These are phyloP conservation scores for Rugonectria rugulosa DNA, from an alignment of 2,329 filamentous ascomycete genomes.

Conservation along the genomic window DNA sequence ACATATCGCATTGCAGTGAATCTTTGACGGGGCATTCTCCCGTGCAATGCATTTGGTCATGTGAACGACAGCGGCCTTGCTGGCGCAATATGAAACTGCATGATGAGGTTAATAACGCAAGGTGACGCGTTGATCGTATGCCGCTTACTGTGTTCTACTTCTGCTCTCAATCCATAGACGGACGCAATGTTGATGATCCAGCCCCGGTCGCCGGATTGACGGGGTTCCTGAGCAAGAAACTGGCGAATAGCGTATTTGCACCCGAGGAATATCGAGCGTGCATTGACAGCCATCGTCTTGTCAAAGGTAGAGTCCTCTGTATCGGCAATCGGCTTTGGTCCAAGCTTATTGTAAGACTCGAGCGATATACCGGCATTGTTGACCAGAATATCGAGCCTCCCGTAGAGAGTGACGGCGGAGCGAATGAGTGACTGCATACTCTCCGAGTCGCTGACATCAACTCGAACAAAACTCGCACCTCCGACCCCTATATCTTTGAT, in stretches of 20 bases:
- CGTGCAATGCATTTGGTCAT: background rate
- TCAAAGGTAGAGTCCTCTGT: background rate
- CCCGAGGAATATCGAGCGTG: background rate
- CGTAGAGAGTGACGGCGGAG: background rate
- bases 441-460: background rate
- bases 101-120: too few species aligned
- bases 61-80: background rate
- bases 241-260: background rate
- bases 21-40: background rate
- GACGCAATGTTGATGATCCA: slow-evolving; percentile 7
- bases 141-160: background rate
- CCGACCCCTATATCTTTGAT: background rate
- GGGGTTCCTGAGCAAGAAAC: background rate
- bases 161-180: background rate
- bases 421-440: background rate
- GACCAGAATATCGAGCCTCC: background rate
- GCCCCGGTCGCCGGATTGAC: background rate
- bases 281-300: background rate
- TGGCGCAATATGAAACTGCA: background rate
- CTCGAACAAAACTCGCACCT: background rate
- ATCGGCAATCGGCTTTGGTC: background rate
- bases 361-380: background rate
- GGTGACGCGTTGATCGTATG: too few species aligned
- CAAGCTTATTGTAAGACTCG: background rate
- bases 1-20: slow-evolving; percentile 3